A percentile compares a stretch with the other conserved stretches of the same genome.
Conservation (phyloP, 306 rosid genomes). For the Oemleria cerasiformis region DNA sequence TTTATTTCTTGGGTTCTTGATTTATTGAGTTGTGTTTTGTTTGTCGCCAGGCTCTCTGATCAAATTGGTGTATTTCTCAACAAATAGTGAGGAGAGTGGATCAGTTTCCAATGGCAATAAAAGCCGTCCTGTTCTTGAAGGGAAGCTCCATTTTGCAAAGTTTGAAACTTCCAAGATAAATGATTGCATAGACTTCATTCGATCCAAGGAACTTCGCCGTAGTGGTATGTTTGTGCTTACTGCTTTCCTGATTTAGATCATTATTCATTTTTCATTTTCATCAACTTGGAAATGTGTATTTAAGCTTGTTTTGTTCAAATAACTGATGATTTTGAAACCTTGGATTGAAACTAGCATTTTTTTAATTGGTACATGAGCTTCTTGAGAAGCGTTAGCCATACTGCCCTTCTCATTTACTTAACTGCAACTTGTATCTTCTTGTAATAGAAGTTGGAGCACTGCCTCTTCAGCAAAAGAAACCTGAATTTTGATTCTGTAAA, state of each 20-base stretch:
- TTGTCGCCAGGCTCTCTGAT: slow-evolving; percentile 66
- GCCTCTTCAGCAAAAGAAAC: neutral
- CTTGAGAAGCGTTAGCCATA: neutral
- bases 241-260: neutral
- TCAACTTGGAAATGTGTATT: neutral
- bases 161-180: slow-evolving; percentile 83
- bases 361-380: neutral
- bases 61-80: slow-evolving; percentile 79
- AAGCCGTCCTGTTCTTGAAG: slow-evolving; percentile 44
- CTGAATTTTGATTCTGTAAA: neutral
- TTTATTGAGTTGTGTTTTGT: neutral
- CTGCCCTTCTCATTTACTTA: neutral
- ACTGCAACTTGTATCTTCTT: neutral
- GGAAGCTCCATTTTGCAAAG: slow-evolving; percentile 75
- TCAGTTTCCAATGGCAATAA: slow-evolving; percentile 34
- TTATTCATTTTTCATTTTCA: neutral
- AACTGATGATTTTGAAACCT: neutral
- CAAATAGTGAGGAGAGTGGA: slow-evolving; percentile 38
- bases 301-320: neutral
- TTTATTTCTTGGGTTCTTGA: neutral
- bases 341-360: slow-evolving; percentile 2
- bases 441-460: neutral
- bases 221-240: slow-evolving; percentile 40
- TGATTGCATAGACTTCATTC: slow-evolving; percentile 75
- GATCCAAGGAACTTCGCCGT: slow-evolving; percentile 59